These are phyloP conservation scores for Lachnellula hyalina DNA, from an alignment of 2,329 filamentous ascomycete species.

Conservation along the genomic window DNA sequence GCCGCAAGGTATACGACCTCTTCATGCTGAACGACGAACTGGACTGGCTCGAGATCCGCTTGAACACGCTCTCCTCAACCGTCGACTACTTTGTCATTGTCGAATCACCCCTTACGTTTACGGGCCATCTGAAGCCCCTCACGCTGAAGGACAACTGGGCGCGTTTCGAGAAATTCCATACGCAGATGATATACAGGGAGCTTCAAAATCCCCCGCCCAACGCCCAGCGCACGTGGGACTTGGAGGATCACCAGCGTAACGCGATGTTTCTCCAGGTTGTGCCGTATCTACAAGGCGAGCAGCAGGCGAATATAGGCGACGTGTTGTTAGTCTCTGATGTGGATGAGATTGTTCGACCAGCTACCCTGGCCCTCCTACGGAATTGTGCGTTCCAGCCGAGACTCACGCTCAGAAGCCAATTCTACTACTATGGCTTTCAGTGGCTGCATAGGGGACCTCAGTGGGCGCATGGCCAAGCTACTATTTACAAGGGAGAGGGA, in stretches of 20 bases:
- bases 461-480: conserved; percentile 43
- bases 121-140: conserved; percentile 49
- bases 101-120: conserved; percentile 54
- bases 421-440: conserved; percentile 38
- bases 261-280: conserved; percentile 51
- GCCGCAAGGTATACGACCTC: conserved; percentile 54
- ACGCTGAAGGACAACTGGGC: conserved; percentile 47
- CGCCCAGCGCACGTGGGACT: conserved; percentile 41
- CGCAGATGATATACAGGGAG: conserved; percentile 57
- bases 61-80: conserved; percentile 50
- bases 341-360: conserved; percentile 40
- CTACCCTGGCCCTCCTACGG: conserved; percentile 30
- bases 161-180: conserved; percentile 46
- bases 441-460: conserved; percentile 32
- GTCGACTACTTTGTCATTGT: conserved; percentile 64
- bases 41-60: conserved; percentile 61
- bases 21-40: conserved; percentile 59
- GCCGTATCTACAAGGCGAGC: conserved; percentile 32
- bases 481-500: conserved; percentile 33
- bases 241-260: conserved; percentile 50
- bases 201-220: conserved; percentile 40
- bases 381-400: conserved; percentile 34
- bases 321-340: conserved; percentile 42
- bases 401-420: conserved; percentile 32
- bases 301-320: conserved; percentile 33